Evolutionary conservation across 2,329 filamentous ascomycete genomes (phyloP).

Genomic region (Simplicillium sp.): DNA sequence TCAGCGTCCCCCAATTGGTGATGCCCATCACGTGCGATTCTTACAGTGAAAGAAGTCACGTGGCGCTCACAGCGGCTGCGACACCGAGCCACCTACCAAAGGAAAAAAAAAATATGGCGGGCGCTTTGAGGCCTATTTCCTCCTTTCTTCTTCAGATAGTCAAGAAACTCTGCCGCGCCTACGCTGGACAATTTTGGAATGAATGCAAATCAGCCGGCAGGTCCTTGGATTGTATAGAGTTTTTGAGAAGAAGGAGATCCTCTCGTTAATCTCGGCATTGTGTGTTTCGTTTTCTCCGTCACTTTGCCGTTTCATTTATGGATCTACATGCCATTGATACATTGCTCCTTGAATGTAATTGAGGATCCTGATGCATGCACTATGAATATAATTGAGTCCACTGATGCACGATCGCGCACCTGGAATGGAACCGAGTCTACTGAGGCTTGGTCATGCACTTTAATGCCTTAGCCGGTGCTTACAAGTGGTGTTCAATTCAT

Average conservation of each 20-base stretch:
- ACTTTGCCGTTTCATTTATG: conserved; percentile 48
- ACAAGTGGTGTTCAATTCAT: too few relatives aligned
- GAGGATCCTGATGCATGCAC: not conserved
- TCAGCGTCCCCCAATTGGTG: conserved; percentile 25
- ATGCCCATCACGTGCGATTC: conserved; percentile 16
- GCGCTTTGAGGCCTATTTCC: conserved; percentile 16
- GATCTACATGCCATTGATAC: conserved; percentile 37
- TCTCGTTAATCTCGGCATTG: conserved; percentile 49
- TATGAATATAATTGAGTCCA: not conserved
- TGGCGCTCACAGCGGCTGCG: not conserved
- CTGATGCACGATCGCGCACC: too few relatives aligned
- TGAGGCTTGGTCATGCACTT: too few relatives aligned
- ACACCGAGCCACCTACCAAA: too few relatives aligned
- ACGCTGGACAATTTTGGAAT: conserved; percentile 13
- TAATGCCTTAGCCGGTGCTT: too few relatives aligned
- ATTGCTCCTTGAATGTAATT: conserved; percentile 2
- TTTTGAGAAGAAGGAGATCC: conserved; percentile 40
- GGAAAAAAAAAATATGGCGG: not conserved
- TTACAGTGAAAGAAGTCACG: not conserved
- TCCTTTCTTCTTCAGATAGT: conserved; percentile 38
- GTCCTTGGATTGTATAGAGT: conserved; percentile 25
- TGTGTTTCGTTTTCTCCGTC: conserved; percentile 29
- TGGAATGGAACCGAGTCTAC: too few relatives aligned
- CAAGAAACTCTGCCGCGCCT: conserved; percentile 33
- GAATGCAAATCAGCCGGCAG: conserved; percentile 20